Evolutionary conservation across 768 basidiomycete genomes (phyloP).

Genomic region (Pleurotus giganteus): DNA sequence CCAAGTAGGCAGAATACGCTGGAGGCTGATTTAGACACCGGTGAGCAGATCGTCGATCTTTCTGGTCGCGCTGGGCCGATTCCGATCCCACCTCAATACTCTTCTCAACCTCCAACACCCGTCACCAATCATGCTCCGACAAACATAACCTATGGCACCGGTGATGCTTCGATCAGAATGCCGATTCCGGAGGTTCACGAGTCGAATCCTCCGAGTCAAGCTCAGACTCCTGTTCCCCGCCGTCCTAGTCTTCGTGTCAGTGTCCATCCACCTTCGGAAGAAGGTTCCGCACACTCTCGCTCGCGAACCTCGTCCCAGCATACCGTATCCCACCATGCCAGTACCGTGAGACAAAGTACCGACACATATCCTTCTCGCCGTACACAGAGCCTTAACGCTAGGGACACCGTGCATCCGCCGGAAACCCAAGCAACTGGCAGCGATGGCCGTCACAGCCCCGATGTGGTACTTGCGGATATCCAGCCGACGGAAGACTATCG

Average conservation of each 20-base stretch:
- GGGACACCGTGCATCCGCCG: not conserved
- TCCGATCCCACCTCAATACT: not conserved
- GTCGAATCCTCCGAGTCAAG: not conserved
- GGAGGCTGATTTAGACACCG: not conserved
- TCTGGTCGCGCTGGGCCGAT: not conserved
- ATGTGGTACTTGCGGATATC: not conserved
- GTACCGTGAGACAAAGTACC: not conserved
- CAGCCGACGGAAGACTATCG: slow-evolving; percentile 5
- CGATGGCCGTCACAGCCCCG: not conserved
- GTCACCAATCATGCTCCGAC: not conserved
- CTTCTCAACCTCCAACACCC: slow-evolving; percentile 1
- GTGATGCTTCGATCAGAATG: not conserved
- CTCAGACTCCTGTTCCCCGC: not conserved
- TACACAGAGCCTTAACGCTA: not conserved
- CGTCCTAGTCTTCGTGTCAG: slow-evolving; percentile 3
- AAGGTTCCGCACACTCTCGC: not conserved
- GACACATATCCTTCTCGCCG: not conserved
- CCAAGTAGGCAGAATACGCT: not conserved
- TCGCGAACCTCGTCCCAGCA: not conserved
- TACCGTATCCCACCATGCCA: not conserved
- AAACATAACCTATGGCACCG: not conserved
- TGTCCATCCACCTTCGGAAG: not conserved
- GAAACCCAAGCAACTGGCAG: not conserved
- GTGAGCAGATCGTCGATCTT: not conserved
- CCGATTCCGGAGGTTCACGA: slow-evolving; percentile 1